Evolutionary conservation across 495 filamentous ascomycete genomes (phyloP), one percentile per base, ranked within the genome.

Genomic region (Hapsidospora chrysogenum): DNA sequence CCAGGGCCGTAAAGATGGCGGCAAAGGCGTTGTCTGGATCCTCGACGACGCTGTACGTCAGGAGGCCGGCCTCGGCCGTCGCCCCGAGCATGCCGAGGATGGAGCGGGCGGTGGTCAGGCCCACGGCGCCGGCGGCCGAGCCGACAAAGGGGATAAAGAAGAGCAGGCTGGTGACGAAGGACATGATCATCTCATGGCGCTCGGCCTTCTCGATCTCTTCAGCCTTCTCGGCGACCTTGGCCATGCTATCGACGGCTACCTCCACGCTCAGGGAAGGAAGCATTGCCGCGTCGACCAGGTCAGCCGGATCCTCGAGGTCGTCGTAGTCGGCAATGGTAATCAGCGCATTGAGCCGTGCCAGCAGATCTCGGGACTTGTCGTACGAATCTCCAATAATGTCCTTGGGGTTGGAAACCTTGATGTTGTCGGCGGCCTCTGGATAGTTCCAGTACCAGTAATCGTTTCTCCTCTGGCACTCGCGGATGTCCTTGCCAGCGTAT

Each of bases 81-180:
- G 10, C 14, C 3, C 16, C 35, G 13, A 37, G 9, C 11, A 37
- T 15, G 5, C 6, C 13, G n/a, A 29, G 22, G 16, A 29, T 17
- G 22, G 23, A 16, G 13, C 34, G 34, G 14, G 28, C 22, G 14
- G 20, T 26, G 9, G 34, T 29, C 17, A 26, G 9, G 33, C 9
- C 16, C 20, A 15, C 19, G 25, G n/a, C 34, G 13, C 9, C 20
- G 34, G 13, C 23, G 22, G 21, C 16, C 8, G 9, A 9, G 21
- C 35, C 35, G 14, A 37, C 15, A 20, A 37, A 29, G 17, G 35
- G 35, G 15, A 37, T 37, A 25, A 37, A 37, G 25, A 37, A 37
- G 11, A 37, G 25, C 7, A 37, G 17, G 9, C 25, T 15, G 13
- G 9, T 19, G 25, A 37, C 16, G 10, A 37, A 29, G 35, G n/a